Base-by-base conservation (phyloP, 495 filamentous ascomycete genomes). In the Polyplosphaeria fusca region DNA sequence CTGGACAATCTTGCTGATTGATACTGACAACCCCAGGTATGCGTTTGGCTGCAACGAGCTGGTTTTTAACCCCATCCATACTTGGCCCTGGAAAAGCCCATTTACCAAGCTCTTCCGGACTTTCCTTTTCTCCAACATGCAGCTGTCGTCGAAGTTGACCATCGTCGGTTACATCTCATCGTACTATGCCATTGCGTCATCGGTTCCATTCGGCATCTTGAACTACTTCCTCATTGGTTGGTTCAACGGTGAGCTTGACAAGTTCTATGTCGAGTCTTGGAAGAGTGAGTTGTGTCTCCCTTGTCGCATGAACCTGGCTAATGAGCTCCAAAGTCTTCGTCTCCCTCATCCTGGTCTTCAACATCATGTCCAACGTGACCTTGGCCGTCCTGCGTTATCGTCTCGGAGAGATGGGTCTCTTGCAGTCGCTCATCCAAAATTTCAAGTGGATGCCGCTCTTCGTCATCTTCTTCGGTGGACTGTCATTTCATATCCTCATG, bases 1-100 rank as follows among this genome's bases (percentile, higher is more conserved):
- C 14, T 4, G 22, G 27, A 7, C 19, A 19, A n/a, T 23, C 16
- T 13, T 32, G n/a, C 47, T 16, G 9, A 14, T 18, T 28, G 14
- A 12, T 3, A 2, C 47, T 35, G 23, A 50, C 28, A 12, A 2
- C 39, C 14, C 13, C 47, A 50, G 47, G 55, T 89, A 89, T 69
- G 86, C 86, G 3, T 89, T 88, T 63, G 86, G 86, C 14, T 89
- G 86, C 66, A 89, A 87, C 71, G 86, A 89, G 64, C 70, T 89
- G 42, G 78, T 89, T 49, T 89, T 89, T 75, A 71, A 89, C 60
- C 86, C 86, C 0, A 69, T 89, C 2, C 14, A 32, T 32, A 63
- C 40, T 24, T 67, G 64, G 64, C 27, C 40, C 3, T 46, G 14
- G 18, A 52, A 42, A 30, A 64, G 66, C 0, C 67, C 67, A 3